Evolutionary conservation across 1,284 basidiomycete species (phyloP), one percentile per base, ranked within the genome.

Genomic region (Rhodotorula sp.): DNA sequence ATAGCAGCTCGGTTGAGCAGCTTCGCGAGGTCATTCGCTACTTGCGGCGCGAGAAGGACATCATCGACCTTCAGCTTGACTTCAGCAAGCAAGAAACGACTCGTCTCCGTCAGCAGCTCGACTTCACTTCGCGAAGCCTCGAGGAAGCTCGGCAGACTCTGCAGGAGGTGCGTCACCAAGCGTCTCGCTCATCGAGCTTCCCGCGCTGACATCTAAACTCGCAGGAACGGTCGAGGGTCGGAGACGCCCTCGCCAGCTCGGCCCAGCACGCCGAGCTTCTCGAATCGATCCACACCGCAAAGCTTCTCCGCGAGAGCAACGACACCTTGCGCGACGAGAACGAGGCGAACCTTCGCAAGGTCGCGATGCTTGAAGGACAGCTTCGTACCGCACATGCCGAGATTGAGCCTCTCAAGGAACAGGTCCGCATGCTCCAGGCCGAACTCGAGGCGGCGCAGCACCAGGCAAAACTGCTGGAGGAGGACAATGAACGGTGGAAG

Each of bases 11-110:
- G 30, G 48, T 58, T 52, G 64, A 65, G 24, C 68, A 92, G 75
- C 82, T 94, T 24, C 89, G 89, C 54, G 87, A 88, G 47, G 89
- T 95, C 26, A 88, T 94, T 57, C 84, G 87, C 2, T 93, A 90
- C 80, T 82, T 94, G 46, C 86, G 92, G 37, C 90, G 89, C 76
- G 92, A 94, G 82, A 93, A 94, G 81, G 91, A 94, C 78, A 91
- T 94, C 65, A 88, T 90, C 52, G 91, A 94, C 72, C 84, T 94
- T 48, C 90, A 94, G 76, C 84, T 92, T 54, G 90, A 94, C 76
- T 85, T 94, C 62, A 85, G 86, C 82, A 91, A 91, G 81, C 90
- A 93, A 78, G 92, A 94, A 81, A 89, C 85, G 71, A 81, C 86
- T 11, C 86, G 92, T 2, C 81, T 92, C 59, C 90, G 89, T 80